Evolutionary conservation across 306 rosid genomes (phyloP).

Genomic region (Dryas drummondii): DNA sequence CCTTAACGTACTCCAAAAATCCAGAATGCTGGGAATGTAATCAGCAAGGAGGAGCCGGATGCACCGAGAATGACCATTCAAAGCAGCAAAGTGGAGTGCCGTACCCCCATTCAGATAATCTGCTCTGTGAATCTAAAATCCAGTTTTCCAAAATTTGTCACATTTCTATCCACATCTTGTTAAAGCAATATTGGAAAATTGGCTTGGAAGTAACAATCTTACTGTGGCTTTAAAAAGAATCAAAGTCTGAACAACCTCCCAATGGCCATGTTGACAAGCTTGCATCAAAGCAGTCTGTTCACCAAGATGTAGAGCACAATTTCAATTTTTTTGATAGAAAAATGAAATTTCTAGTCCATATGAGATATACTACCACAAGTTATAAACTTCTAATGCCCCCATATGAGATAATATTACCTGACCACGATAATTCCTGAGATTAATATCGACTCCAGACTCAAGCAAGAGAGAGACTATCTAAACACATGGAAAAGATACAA

Average conservation of each 20-base stretch:
- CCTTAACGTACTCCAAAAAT: slow-evolving; percentile 57
- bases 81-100: slow-evolving; percentile 92
- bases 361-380: not conserved
- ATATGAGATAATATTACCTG: slow-evolving; percentile 60
- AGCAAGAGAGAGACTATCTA: slow-evolving; percentile 84
- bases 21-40: slow-evolving; percentile 72
- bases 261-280: slow-evolving; percentile 98
- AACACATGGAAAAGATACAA: slow-evolving; percentile 34
- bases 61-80: slow-evolving; percentile 91
- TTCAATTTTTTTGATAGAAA: slow-evolving; percentile 1
- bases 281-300: slow-evolving; percentile 99
- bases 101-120: slow-evolving; percentile 96
- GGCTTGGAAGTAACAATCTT: slow-evolving; percentile 25
- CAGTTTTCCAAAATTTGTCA: slow-evolving; percentile 32
- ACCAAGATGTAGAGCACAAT: slow-evolving; percentile 20
- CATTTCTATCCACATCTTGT: not conserved
- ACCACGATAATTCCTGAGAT: slow-evolving; percentile 93
- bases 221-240: slow-evolving; percentile 73
- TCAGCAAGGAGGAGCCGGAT: slow-evolving; percentile 77
- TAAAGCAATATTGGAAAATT: slow-evolving; percentile 14
- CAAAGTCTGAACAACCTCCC: slow-evolving; percentile 91
- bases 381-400: slow-evolving; percentile 8
- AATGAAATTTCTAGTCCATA: slow-evolving; percentile 16
- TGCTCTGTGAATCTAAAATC: slow-evolving; percentile 73
- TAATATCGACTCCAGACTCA: slow-evolving; percentile 93